Base-by-base conservation (phyloP, 768 basidiomycete genomes). In the Phylloporus rhodoxanthus region DNA sequence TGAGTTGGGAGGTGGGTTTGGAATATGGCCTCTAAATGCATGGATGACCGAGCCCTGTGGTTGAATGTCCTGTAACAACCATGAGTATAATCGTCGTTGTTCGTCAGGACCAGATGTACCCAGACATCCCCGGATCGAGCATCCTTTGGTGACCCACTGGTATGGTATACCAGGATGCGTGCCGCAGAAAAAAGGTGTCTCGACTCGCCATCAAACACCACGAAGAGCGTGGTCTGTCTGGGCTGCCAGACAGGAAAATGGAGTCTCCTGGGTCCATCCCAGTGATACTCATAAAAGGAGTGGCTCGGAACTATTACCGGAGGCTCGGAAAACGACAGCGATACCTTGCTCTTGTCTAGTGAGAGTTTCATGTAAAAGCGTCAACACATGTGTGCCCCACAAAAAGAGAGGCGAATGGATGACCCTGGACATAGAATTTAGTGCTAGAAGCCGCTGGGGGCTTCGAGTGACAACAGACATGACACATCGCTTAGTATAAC, bases 181-280 rank as follows among this genome's bases (percentile, higher is more conserved):
- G 50, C 61, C 3, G 50, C 36, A 20, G 61, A 62, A 45, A 62
- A 62, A 20, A 57, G 48, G 37, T 39, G 50, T n/a, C 52, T 57
- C 7, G 61, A 60, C 45, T 43, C 45, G 17, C 53, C 51, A 17
- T 63, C 61, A 30, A 63, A 60, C 33, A 63, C 53, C 1, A 60
- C 57, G 29, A 45, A 34, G 9, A 62, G 50, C 7, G 61, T 57
- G 10, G 61, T 62, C 43, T 57, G 57, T 21, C 58, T 54, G 9
- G 61, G 61, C 19, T 63, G 55, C 60, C 61, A 54, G 14, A 60
- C 57, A 4, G 57, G 57, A 38, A 63, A 30, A 15, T 57, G 52
- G 10, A 21, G 13, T 8, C 61, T 55, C 36, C 44, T 63, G 7
- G 61, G 60, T 20, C 58, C 61, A 15, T 63, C 53, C 61, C 57